These are phyloP conservation scores for Tulasnella calospora DNA, from an alignment of 768 basidiomycete genomes.

Conservation along the genomic window DNA sequence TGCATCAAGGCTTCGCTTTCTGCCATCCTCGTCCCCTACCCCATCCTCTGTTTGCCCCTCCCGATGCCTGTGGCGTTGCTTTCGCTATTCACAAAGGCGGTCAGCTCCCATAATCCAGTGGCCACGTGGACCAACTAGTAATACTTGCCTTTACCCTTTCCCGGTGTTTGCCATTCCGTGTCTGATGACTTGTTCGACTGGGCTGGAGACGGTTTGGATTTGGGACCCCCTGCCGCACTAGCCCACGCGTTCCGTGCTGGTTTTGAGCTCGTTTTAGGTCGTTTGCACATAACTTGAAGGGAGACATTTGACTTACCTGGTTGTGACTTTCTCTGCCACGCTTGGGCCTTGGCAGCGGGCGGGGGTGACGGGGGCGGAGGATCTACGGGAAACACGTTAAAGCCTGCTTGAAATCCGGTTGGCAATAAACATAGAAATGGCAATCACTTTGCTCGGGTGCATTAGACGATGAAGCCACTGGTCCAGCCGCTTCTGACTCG, in stretches of 20 bases:
- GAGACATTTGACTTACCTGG: background rate
- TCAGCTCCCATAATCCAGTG: background rate
- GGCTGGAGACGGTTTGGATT: background rate
- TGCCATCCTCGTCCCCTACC: background rate
- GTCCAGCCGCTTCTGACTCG: background rate
- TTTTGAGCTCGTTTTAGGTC: background rate
- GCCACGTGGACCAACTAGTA: background rate
- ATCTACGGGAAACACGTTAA: background rate
- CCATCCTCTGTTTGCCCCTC: background rate
- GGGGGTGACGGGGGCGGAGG: background rate
- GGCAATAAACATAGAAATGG: background rate
- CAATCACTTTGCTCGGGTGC: background rate
- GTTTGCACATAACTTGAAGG: background rate
- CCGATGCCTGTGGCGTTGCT: background rate
- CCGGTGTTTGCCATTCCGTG: background rate
- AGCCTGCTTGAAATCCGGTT: background rate
- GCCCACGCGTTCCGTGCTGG: background rate
- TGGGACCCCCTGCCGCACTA: background rate
- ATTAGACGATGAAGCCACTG: background rate
- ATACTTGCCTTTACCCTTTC: background rate
- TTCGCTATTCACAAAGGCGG: background rate
- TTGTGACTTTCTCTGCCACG: background rate
- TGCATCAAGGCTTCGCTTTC: background rate
- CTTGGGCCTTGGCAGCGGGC: background rate
- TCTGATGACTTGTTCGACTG: background rate